A percentile compares a stretch with the other conserved stretches of the same genome.
phyloP scores from a whole-genome alignment of 192 early-diverging fungal species.

The Umbelopsis sp. region DNA sequence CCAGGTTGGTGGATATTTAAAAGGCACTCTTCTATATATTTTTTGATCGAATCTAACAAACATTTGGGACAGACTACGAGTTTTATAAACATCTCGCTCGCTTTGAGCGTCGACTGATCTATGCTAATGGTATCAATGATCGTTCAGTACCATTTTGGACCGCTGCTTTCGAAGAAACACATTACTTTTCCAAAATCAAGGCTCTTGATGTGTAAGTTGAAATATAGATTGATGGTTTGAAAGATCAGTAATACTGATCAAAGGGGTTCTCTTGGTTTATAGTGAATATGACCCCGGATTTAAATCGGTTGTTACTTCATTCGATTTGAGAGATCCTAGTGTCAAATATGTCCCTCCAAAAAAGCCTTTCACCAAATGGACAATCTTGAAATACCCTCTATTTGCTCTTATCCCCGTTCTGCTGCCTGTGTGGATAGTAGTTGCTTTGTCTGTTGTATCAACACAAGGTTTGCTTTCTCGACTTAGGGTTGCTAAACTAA shows the following conservation, averaged over 20 bases:
- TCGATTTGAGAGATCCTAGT: conserved; percentile 25
- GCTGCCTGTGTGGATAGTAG: conserved; percentile 41
- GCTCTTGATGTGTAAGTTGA: conserved; percentile 49
- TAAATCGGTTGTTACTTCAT: conserved; percentile 40
- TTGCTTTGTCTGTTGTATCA: conserved; percentile 38
- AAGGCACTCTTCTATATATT: too few species aligned
- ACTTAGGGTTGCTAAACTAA: conserved; percentile 29
- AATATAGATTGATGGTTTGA: background rate
- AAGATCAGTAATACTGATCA: background rate
- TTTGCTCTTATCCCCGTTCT: conserved; percentile 35
- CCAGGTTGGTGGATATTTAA: conserved; percentile 45
- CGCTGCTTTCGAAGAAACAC: conserved; percentile 48
- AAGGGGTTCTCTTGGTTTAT: background rate
- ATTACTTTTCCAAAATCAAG: conserved; percentile 47
- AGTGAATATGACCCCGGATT: conserved; percentile 40
- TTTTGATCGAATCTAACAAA: background rate
- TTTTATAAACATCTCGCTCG: conserved; percentile 40
- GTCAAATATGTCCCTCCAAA: background rate
- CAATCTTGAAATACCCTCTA: conserved; percentile 30
- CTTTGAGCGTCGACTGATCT: conserved; percentile 49
- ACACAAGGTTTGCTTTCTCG: conserved; percentile 46
- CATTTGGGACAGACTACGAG: conserved; percentile 2
- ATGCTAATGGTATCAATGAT: conserved; percentile 56
- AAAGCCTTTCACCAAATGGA: background rate
- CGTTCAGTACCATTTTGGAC: conserved; percentile 66